Base-by-base conservation (phyloP, 2,329 filamentous ascomycete species). In the Cladophialophora psammophila region DNA sequence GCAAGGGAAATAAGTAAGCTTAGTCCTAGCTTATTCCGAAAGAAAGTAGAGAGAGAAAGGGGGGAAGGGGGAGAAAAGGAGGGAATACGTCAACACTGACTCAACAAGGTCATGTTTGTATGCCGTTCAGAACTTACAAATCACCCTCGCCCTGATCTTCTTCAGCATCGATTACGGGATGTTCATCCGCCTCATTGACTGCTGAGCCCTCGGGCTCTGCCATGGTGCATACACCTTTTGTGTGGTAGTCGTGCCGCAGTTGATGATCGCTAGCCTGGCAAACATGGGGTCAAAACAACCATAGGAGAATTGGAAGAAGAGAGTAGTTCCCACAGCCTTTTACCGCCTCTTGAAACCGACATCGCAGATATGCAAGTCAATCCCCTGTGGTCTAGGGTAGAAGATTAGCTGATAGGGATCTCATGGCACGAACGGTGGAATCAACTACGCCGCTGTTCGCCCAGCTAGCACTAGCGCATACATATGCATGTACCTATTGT, bases 21-120 rank as follows among this genome's bases (percentile, higher is more conserved):
- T 1, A 20, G 7, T 10, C n/a, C 18, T 48, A 6, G 20, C 8
- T 18, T 9, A 48, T 26, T 26, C n/a, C 42, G 9, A 5, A 20
- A 48, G 20, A 9, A 3, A 4, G 18, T 2, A 20, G 18, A 20
- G 18, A 26, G 42, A 3, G n/a, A 20, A 48, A 26, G 36, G 12
- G 20, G n/a, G 8, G 20, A 26, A 48, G n/a, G n/a, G 26, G 26
- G 26, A 26, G 26, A 26, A 26, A 26, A 26, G 26, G 26, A 26
- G 26, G 26, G 26, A 26, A 20, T 18, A 26, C 5, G 34, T n/a
- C 8, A 40, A 13, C 34, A 9, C 9, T 57, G 18, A 26, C 54
- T 57, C 15, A 57, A 32, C 38, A 75, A 58, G 9, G 68, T 67
- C 59, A 69, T 69, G 56, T 76, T 69, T 48, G 36, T 38, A 13